Evolutionary conservation across 495 filamentous ascomycete species (phyloP).

Genomic region (Hypoxylon crocopeplum): DNA sequence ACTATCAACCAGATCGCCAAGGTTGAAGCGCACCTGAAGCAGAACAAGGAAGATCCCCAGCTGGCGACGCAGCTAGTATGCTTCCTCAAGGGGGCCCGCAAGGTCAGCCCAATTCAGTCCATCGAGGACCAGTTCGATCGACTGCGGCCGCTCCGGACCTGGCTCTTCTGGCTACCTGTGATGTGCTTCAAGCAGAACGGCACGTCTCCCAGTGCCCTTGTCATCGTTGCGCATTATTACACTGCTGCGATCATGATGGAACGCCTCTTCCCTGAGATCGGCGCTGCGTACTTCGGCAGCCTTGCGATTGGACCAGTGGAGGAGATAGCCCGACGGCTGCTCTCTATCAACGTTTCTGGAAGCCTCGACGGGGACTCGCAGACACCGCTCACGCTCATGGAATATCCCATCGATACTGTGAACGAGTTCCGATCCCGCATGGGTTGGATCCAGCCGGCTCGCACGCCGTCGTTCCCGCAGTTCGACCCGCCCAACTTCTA

Average conservation of each 20-base stretch:
- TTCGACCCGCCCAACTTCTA: slow-evolving; percentile 56
- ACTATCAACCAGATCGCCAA: slow-evolving; percentile 73
- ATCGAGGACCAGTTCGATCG: slow-evolving; percentile 86
- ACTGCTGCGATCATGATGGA: slow-evolving; percentile 86
- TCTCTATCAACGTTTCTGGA: slow-evolving; percentile 54
- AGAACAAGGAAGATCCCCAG: slow-evolving; percentile 74
- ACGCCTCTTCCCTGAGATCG: slow-evolving; percentile 88
- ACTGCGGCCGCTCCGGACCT: slow-evolving; percentile 82
- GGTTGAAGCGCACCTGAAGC: slow-evolving; percentile 72
- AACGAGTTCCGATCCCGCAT: slow-evolving; percentile 65
- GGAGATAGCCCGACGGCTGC: slow-evolving; percentile 72
- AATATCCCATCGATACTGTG: slow-evolving; percentile 68
- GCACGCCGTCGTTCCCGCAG: slow-evolving; percentile 61
- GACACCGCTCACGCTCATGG: slow-evolving; percentile 63
- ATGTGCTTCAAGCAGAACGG: slow-evolving; percentile 65
- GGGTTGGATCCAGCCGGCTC: slow-evolving; percentile 63
- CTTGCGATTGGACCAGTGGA: slow-evolving; percentile 77
- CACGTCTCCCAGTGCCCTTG: slow-evolving; percentile 68
- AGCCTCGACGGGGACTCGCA: slow-evolving; percentile 53
- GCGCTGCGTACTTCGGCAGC: slow-evolving; percentile 83
- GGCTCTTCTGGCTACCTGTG: slow-evolving; percentile 95
- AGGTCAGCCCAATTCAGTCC: slow-evolving; percentile 73
- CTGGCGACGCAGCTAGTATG: slow-evolving; percentile 78
- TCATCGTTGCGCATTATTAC: slow-evolving; percentile 91
- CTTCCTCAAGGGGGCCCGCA: slow-evolving; percentile 80